Conservation (phyloP, 75 land plant genomes). For the Adiantum capillusveneris region DNA sequence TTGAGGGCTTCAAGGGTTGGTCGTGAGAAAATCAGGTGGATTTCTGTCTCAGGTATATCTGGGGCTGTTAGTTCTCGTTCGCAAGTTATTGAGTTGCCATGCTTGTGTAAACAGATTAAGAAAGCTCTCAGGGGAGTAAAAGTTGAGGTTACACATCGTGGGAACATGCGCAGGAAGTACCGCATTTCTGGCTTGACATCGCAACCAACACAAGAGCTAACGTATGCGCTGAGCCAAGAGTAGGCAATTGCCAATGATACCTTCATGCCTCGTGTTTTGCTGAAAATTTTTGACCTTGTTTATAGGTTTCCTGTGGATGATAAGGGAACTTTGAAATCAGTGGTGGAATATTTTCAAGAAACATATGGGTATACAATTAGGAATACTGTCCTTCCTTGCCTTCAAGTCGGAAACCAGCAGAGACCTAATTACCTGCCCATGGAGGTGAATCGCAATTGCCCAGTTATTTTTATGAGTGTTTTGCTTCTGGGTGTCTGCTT, state of each 20-base stretch:
- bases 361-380: slow-evolving; percentile 77
- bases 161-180: slow-evolving; percentile 60
- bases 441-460: slow-evolving; percentile 75
- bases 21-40: too few species aligned
- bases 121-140: slow-evolving; percentile 65
- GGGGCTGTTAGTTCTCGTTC: too few species aligned
- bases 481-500: neutral
- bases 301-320: slow-evolving; percentile 95
- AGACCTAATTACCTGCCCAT: slow-evolving; percentile 91
- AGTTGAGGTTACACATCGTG: slow-evolving; percentile 75
- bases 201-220: slow-evolving; percentile 56
- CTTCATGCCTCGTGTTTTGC: neutral
- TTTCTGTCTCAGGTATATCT: too few species aligned
- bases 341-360: slow-evolving; percentile 83
- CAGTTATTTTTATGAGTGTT: neutral
- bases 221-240: too few species aligned
- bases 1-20: neutral
- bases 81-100: neutral
- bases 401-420: slow-evolving; percentile 84
- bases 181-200: slow-evolving; percentile 61
- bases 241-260: too few species aligned
- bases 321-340: slow-evolving; percentile 87
- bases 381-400: slow-evolving; percentile 67
- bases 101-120: slow-evolving; percentile 38
- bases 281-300: neutral